A percentile compares a stretch with the other conserved stretches of the same genome.
These are phyloP conservation scores for Clonostachys rosea DNA, from an alignment of 2,329 filamentous ascomycete genomes.

Conservation along the genomic window DNA sequence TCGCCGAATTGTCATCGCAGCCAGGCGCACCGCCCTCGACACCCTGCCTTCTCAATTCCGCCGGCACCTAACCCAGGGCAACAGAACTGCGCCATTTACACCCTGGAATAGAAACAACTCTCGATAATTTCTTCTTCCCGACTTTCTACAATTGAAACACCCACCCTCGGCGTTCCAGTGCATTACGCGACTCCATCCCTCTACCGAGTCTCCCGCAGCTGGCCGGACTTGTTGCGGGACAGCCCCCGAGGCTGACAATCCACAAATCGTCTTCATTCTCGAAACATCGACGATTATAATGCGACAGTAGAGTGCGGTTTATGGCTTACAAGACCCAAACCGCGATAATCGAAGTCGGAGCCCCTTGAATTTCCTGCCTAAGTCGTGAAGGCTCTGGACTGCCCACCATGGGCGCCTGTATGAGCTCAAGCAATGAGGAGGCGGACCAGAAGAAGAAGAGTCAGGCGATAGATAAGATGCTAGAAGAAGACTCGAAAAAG, in stretches of 20 bases:
- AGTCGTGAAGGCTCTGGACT: neutral
- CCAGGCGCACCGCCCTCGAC: too few species aligned
- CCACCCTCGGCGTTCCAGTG: neutral
- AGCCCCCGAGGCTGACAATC: neutral
- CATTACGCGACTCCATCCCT: neutral
- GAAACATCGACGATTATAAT: conserved; percentile 1
- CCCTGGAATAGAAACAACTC: too few species aligned
- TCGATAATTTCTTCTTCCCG: too few species aligned
- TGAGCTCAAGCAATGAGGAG: conserved; percentile 84
- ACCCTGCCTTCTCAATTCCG: too few species aligned
- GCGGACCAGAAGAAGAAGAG: conserved; percentile 93
- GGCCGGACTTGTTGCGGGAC: neutral
- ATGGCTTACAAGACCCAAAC: too few species aligned
- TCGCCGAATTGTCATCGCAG: too few species aligned
- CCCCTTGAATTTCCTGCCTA: neutral
- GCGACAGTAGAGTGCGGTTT: conserved; percentile 3
- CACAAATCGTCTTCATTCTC: neutral
- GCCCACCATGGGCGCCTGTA: conserved; percentile 81
- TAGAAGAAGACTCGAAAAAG: conserved; percentile 92
- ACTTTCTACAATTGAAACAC: too few species aligned
- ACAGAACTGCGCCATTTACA: too few species aligned
- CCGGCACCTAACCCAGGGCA: too few species aligned
- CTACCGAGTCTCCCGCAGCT: conserved; percentile 2
- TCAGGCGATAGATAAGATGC: conserved; percentile 87
- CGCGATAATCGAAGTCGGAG: neutral